phyloP scores from a whole-genome alignment of 2,329 filamentous ascomycete genomes.

The Scleromitrula shiraiana region DNA sequence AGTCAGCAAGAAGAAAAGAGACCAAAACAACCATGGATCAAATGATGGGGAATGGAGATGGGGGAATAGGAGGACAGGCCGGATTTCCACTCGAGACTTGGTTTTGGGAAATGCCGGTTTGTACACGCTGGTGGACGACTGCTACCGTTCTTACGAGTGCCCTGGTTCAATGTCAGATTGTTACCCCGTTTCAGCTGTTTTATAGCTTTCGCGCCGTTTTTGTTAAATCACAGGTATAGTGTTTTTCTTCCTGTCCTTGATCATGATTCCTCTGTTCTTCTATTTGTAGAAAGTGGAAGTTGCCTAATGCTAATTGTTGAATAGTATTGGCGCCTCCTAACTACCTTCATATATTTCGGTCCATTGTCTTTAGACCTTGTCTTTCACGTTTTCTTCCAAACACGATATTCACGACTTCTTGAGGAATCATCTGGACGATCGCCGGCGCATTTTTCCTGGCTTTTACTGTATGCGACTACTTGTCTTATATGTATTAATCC shows the following conservation, averaged over 20 bases:
- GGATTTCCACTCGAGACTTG: conserved; percentile 84
- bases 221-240: conserved; percentile 76
- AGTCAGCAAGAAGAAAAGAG: too few relatives aligned
- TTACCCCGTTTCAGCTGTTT: conserved; percentile 92
- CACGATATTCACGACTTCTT: conserved; percentile 88
- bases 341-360: conserved; percentile 96
- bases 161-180: conserved; percentile 84
- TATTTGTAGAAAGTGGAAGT: too few relatives aligned
- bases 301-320: too few relatives aligned
- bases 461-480: conserved; percentile 76
- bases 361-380: conserved; percentile 88
- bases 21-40: conserved; percentile 24
- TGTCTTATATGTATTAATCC: conserved; percentile 77
- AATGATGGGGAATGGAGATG: conserved; percentile 30
- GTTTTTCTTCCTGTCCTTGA: too few relatives aligned
- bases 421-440: conserved; percentile 91
- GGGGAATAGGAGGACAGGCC: conserved; percentile 41
- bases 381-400: conserved; percentile 97
- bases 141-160: conserved; percentile 82
- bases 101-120: conserved; percentile 98
- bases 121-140: conserved; percentile 94
- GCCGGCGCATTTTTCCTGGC: conserved; percentile 90
- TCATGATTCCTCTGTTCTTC: too few relatives aligned
- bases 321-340: conserved; percentile 93
- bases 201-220: conserved; percentile 94